phyloP scores from a whole-genome alignment of 257 asterid species.

The Solanum lycopersicoides region DNA sequence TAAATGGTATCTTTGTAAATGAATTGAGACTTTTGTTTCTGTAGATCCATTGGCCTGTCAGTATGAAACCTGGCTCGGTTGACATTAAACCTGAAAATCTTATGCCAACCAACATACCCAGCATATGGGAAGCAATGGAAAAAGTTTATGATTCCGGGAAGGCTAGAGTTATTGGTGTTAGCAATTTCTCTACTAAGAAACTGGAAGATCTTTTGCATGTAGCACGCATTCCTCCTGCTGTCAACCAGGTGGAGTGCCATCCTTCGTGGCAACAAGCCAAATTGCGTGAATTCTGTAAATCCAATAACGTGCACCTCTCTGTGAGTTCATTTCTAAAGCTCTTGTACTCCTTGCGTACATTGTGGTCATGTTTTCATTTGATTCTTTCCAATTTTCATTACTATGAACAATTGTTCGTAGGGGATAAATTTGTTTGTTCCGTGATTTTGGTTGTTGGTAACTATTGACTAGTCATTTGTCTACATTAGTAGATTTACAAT shows the following conservation, averaged over 20 bases:
- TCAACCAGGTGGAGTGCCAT: constrained; percentile 82
- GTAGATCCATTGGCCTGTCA: constrained; percentile 77
- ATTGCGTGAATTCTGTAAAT: constrained; percentile 52
- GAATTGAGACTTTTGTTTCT: neutral
- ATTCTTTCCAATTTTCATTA: neutral
- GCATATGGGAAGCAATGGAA: constrained; percentile 81
- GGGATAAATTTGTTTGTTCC: neutral
- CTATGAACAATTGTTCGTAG: neutral
- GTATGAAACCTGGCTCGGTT: constrained; percentile 41
- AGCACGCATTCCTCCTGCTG: constrained; percentile 77
- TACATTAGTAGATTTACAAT: neutral
- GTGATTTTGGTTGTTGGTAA: neutral
- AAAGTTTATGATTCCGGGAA: constrained; percentile 59
- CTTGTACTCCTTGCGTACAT: neutral
- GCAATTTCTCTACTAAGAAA: constrained; percentile 68
- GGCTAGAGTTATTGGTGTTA: constrained; percentile 69
- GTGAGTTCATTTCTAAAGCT: constrained; percentile 35
- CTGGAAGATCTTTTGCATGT: constrained; percentile 46
- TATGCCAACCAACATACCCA: constrained; percentile 47
- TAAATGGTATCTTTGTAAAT: neutral
- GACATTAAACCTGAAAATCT: constrained; percentile 45
- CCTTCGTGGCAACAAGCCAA: constrained; percentile 75
- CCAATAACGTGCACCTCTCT: constrained; percentile 72
- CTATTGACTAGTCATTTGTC: neutral
- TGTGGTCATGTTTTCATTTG: neutral